phyloP scores from a whole-genome alignment of 306 rosid genomes.

The Quercus wislizeni region DNA sequence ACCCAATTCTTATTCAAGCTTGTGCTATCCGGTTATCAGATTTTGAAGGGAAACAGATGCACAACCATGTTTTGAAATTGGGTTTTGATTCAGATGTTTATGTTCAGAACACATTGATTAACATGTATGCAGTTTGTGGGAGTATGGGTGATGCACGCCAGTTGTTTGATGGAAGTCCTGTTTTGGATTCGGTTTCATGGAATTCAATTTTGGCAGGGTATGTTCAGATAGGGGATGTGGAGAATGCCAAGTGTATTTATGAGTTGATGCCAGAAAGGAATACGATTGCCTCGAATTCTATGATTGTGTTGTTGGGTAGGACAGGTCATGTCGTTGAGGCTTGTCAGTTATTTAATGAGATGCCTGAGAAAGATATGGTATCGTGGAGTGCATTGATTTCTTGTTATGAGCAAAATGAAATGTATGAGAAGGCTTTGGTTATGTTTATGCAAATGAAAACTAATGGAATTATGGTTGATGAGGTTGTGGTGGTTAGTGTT shows the following conservation, averaged over 20 bases:
- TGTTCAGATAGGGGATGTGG: conserved; percentile 45
- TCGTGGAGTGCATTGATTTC: conserved; percentile 83
- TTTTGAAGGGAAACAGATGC: conserved; percentile 58
- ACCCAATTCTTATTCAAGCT: conserved; percentile 62
- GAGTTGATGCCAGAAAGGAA: conserved; percentile 53
- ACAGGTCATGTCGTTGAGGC: conserved; percentile 50
- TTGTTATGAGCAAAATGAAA: conserved; percentile 65
- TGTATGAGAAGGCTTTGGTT: conserved; percentile 55
- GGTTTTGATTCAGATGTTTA: conserved; percentile 61
- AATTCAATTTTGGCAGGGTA: conserved; percentile 74
- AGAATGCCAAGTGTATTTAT: conserved; percentile 41
- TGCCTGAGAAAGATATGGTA: conserved; percentile 58
- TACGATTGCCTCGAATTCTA: conserved; percentile 65
- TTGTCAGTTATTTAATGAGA: conserved; percentile 37
- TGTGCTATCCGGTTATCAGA: conserved; percentile 48
- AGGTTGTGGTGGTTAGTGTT: conserved; percentile 66
- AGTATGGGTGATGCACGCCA: conserved; percentile 51
- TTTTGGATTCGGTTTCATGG: conserved; percentile 71
- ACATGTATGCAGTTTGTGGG: conserved; percentile 60
- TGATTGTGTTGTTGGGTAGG: conserved; percentile 62
- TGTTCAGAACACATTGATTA: conserved; percentile 69
- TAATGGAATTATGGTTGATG: conserved; percentile 58
- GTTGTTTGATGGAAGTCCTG: conserved; percentile 67
- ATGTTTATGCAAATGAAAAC: conserved; percentile 53
- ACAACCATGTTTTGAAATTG: conserved; percentile 45